These are phyloP conservation scores for Oryza brachyantha DNA, from an alignment of 176 grass and related monocot genomes.

Conservation along the genomic window DNA sequence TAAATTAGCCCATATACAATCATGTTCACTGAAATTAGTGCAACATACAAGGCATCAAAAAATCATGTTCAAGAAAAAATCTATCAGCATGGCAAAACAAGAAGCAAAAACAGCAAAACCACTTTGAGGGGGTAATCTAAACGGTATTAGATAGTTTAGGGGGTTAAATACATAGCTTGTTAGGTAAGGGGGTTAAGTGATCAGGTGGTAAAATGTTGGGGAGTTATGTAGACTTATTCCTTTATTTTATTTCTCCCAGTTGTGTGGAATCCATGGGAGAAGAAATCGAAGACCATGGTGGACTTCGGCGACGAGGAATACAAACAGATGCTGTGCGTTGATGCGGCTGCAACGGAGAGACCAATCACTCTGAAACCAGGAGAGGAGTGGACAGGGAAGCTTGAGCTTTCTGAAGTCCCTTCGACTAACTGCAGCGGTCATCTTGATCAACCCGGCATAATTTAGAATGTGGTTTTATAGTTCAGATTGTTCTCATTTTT, in stretches of 20 bases:
- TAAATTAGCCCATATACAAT: too few species aligned
- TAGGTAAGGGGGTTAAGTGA: too few species aligned
- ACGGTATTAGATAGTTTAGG: too few species aligned
- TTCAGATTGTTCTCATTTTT: background rate
- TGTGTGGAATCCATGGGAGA: constrained; percentile 97
- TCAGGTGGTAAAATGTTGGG: too few species aligned
- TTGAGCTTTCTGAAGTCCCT: constrained; percentile 67
- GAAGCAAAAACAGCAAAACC: too few species aligned
- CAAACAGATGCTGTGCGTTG: constrained; percentile 88
- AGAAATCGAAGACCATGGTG: constrained; percentile 59
- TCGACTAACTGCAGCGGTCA: constrained; percentile 83
- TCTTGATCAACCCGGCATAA: constrained; percentile 53
- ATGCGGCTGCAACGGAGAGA: constrained; percentile 68
- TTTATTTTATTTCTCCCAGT: constrained; percentile 36
- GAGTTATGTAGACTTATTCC: too few species aligned
- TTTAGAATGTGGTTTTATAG: constrained; percentile 26
- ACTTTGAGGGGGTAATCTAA: too few species aligned
- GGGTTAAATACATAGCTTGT: too few species aligned
- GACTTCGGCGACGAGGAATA: constrained; percentile 92
- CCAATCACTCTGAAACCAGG: constrained; percentile 64
- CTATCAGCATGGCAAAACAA: too few species aligned
- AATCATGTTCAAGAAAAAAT: too few species aligned
- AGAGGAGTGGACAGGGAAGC: constrained; percentile 89
- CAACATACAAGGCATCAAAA: too few species aligned
- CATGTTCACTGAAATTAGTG: too few species aligned